Conservation (phyloP, 306 rosid species). For the Ochetophila trinervis region DNA sequence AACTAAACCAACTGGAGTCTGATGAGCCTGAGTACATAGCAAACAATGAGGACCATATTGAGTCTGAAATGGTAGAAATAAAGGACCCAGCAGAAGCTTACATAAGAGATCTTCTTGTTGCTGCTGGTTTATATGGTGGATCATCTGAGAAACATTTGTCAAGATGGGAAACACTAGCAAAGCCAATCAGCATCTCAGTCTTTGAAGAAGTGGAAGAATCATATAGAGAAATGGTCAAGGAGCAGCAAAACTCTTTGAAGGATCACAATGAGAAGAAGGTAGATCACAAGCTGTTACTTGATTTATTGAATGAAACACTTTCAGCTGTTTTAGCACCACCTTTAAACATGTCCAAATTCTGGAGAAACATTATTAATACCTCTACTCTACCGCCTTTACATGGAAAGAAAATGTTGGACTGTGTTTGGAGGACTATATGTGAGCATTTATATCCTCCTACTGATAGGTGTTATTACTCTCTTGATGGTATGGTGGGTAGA, state of each 20-base stretch:
- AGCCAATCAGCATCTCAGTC: slow-evolving; percentile 67
- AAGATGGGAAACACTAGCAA: slow-evolving; percentile 55
- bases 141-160: slow-evolving; percentile 58
- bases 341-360: slow-evolving; percentile 40
- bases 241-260: slow-evolving; percentile 32
- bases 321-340: slow-evolving; percentile 63
- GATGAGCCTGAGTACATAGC: slow-evolving; percentile 40
- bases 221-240: slow-evolving; percentile 36
- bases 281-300: slow-evolving; percentile 59
- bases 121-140: slow-evolving; percentile 84
- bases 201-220: slow-evolving; percentile 88
- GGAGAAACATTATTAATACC: slow-evolving; percentile 47
- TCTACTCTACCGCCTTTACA: slow-evolving; percentile 40
- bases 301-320: slow-evolving; percentile 78
- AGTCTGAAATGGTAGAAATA: slow-evolving; percentile 45
- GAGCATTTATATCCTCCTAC: slow-evolving; percentile 42
- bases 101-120: slow-evolving; percentile 78
- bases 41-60: slow-evolving; percentile 37
- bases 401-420: slow-evolving; percentile 64
- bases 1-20: slow-evolving; percentile 78
- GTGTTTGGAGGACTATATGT: slow-evolving; percentile 56
- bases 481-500: slow-evolving; percentile 64
- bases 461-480: slow-evolving; percentile 39
- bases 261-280: slow-evolving; percentile 40
- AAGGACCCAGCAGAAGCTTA: slow-evolving; percentile 79